phyloP scores from a whole-genome alignment of 2,329 filamentous ascomycete species.

The Pestalotiopsis sp. region DNA sequence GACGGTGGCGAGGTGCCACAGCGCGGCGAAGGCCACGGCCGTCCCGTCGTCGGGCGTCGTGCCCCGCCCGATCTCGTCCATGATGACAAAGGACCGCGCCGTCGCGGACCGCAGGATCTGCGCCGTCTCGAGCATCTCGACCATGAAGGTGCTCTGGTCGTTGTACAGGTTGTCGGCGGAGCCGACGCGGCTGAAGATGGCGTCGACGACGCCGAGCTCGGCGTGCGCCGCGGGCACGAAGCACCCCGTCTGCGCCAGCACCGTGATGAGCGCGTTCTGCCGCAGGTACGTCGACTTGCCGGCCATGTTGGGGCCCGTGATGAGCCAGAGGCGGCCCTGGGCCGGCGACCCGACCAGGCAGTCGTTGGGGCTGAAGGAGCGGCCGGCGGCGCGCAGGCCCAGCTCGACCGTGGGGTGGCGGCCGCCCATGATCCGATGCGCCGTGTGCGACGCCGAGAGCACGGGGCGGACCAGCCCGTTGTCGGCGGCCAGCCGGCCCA shows the following conservation, averaged over 20 bases:
- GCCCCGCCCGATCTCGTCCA: conserved; percentile 96
- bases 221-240: conserved; percentile 90
- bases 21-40: conserved; percentile 85
- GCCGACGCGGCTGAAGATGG: conserved; percentile 90
- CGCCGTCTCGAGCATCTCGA: conserved; percentile 97
- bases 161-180: conserved; percentile 94
- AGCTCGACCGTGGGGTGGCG: conserved; percentile 91
- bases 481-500: conserved; percentile 77
- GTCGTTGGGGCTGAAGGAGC: conserved; percentile 83
- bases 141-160: conserved; percentile 98
- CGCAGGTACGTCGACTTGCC: conserved; percentile 96
- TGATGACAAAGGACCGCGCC: conserved; percentile 84
- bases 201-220: conserved; percentile 89
- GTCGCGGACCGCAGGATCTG: conserved; percentile 87
- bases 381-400: conserved; percentile 76
- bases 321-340: conserved; percentile 65
- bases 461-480: conserved; percentile 73
- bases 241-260: conserved; percentile 88
- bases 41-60: conserved; percentile 92
- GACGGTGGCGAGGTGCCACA: conserved; percentile 78
- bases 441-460: conserved; percentile 49
- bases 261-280: conserved; percentile 92
- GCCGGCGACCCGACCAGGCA: conserved; percentile 73
- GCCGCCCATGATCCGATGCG: conserved; percentile 80
- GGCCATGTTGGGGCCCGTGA: conserved; percentile 95